Conservation (phyloP, 1,139 yeast genomes). For the Debaryomycetaceae sp. region DNA sequence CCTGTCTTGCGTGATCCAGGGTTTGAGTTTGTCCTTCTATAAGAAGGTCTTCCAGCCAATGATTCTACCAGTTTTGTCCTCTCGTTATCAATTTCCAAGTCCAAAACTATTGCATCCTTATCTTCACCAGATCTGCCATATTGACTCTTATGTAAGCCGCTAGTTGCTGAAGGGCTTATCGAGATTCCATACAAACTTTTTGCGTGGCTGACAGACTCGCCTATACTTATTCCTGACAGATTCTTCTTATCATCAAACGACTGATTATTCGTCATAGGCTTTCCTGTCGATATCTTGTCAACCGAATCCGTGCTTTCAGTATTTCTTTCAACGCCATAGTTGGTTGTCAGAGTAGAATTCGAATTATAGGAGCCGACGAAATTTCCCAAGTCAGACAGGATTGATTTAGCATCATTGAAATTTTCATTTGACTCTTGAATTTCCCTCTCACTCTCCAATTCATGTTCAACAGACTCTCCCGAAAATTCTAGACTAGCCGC, state of each 20-base stretch:
- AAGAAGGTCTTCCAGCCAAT: not conserved
- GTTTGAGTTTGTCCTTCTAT: not conserved
- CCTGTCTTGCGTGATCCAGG: not conserved
- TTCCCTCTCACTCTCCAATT: not conserved
- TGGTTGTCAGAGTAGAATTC: conserved; percentile 41
- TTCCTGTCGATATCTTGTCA: conserved; percentile 2
- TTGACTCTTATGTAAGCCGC: conserved; percentile 6
- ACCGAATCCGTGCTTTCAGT: conserved; percentile 3
- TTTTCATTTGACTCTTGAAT: not conserved
- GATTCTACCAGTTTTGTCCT: not conserved
- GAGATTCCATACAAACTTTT: conserved; percentile 12
- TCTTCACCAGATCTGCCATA: not conserved
- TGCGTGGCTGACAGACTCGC: conserved; percentile 21
- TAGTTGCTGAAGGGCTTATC: conserved; percentile 15
- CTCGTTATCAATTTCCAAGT: not conserved
- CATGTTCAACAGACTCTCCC: conserved; percentile 1
- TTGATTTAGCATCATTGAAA: conserved; percentile 23
- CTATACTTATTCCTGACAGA: conserved; percentile 19
- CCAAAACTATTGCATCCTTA: not conserved
- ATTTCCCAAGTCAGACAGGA: conserved; percentile 40
- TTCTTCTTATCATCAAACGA: conserved; percentile 7
- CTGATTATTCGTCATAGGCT: conserved; percentile 1
- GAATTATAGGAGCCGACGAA: conserved; percentile 45
- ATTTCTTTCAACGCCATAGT: conserved; percentile 26
- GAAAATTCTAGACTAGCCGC: conserved; percentile 40